These are phyloP conservation scores for Linaria vulgaris DNA, from an alignment of 257 asterid genomes.

Conservation along the genomic window DNA sequence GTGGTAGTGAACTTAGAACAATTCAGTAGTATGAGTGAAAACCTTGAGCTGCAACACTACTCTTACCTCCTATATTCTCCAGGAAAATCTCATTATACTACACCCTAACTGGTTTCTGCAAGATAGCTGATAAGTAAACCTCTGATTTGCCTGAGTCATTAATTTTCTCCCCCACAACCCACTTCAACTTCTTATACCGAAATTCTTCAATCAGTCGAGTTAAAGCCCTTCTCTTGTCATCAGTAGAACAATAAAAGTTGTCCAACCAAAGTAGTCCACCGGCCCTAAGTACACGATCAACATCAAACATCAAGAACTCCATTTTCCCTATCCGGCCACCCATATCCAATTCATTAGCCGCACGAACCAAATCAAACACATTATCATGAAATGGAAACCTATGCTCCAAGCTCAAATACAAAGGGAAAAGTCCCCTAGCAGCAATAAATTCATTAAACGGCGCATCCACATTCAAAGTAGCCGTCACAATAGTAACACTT, in stretches of 20 bases:
- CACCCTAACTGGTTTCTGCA: conserved; percentile 70
- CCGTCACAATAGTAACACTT: conserved; percentile 65
- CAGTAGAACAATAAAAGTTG: conserved; percentile 58
- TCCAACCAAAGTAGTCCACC: conserved; percentile 87
- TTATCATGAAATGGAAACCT: conserved; percentile 72
- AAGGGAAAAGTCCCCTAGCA: conserved; percentile 79
- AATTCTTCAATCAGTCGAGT: conserved; percentile 72
- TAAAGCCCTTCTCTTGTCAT: conserved; percentile 60
- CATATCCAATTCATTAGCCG: conserved; percentile 61
- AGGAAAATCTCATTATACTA: conserved; percentile 15
- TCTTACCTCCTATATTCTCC: conserved; percentile 22
- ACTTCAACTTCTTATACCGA: conserved; percentile 79
- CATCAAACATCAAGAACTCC: conserved; percentile 88
- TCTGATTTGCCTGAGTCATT: conserved; percentile 68
- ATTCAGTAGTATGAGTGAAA: conserved; percentile 21
- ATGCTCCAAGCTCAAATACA: conserved; percentile 72
- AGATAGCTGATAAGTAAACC: conserved; percentile 69
- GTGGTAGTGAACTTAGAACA: conserved; percentile 22
- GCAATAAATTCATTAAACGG: conserved; percentile 83
- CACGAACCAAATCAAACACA: conserved; percentile 74
- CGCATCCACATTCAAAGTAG: conserved; percentile 70
- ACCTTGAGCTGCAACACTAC: conserved; percentile 1
- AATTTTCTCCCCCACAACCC: conserved; percentile 81
- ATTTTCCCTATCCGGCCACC: conserved; percentile 61
- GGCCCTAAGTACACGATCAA: conserved; percentile 70